phyloP scores from a whole-genome alignment of 2,329 filamentous ascomycete species.

The Chalara sp. region DNA sequence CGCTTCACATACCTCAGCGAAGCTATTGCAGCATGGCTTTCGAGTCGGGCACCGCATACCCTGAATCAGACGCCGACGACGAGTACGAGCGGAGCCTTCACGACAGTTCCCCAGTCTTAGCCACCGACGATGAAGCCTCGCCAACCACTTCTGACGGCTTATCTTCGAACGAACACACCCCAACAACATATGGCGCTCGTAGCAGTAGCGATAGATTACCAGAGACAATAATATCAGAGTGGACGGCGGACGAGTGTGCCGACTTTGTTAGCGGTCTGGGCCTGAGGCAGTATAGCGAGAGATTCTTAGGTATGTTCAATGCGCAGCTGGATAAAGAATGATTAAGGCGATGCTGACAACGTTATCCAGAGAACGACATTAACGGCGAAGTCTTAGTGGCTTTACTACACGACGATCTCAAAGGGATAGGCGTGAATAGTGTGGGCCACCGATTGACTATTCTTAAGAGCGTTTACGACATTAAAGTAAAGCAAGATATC shows the following conservation, averaged over 20 bases:
- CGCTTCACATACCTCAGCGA: no score
- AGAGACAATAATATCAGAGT: slow-evolving; percentile 70
- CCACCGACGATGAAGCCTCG: slow-evolving; percentile 60
- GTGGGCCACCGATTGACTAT: slow-evolving; percentile 93
- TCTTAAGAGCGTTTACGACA: slow-evolving; percentile 91
- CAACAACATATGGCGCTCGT: slow-evolving; percentile 64
- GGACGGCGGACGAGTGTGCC: slow-evolving; percentile 81
- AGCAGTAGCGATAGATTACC: slow-evolving; percentile 59
- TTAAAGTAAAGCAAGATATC: slow-evolving; percentile 90
- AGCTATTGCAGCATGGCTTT: slow-evolving; percentile 39
- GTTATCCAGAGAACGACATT: slow-evolving; percentile 75
- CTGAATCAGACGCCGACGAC: slow-evolving; percentile 76
- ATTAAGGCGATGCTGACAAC: slow-evolving; percentile 21
- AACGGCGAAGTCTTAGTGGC: slow-evolving; percentile 86
- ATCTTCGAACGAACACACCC: slow-evolving; percentile 63
- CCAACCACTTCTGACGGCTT: slow-evolving; percentile 67
- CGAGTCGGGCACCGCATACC: slow-evolving; percentile 62
- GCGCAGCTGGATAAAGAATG: background rate
- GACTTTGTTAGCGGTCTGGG: slow-evolving; percentile 80
- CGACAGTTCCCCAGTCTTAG: slow-evolving; percentile 59
- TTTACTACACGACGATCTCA: slow-evolving; percentile 85
- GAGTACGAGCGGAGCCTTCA: slow-evolving; percentile 72
- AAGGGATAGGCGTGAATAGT: slow-evolving; percentile 88
- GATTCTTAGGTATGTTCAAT: slow-evolving; percentile 64
- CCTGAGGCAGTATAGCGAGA: slow-evolving; percentile 73